Evolutionary conservation across 495 filamentous ascomycete species (phyloP).

Genomic region (Saxophila tyrrhenica): DNA sequence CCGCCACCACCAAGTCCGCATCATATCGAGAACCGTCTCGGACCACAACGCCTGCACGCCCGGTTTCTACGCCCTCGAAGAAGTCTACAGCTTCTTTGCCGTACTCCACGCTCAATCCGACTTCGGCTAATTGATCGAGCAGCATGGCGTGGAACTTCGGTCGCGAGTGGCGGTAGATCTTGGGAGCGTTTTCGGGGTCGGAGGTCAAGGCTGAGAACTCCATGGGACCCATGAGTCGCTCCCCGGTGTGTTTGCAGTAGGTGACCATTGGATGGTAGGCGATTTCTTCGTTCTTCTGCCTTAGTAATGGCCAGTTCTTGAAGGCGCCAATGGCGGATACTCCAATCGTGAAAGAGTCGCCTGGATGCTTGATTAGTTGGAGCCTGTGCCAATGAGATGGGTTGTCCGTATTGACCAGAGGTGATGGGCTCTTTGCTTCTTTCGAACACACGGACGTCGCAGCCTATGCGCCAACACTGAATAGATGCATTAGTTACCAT

Average conservation of each 20-base stretch:
- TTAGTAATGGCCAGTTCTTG: constrained; percentile 45
- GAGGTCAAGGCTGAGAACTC: constrained; percentile 22
- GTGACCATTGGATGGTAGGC: constrained; percentile 38
- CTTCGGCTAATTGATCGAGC: constrained; percentile 35
- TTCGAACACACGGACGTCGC: constrained; percentile 3
- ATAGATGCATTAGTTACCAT: neutral
- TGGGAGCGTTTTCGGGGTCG: constrained; percentile 32
- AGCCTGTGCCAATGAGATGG: neutral
- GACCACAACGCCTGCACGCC: constrained; percentile 36
- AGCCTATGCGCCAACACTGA: constrained; percentile 1
- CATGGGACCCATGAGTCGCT: constrained; percentile 30
- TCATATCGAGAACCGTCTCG: constrained; percentile 38
- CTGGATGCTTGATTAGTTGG: constrained; percentile 20
- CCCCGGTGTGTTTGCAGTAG: constrained; percentile 42
- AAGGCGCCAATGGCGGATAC: constrained; percentile 38
- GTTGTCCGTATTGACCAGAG: neutral
- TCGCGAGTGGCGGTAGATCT: constrained; percentile 33
- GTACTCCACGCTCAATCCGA: constrained; percentile 40
- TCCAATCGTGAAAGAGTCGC: constrained; percentile 45
- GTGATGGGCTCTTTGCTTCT: neutral
- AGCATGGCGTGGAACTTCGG: constrained; percentile 46
- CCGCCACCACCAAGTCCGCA: constrained; percentile 46
- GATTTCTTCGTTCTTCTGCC: constrained; percentile 35
- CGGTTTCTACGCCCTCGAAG: constrained; percentile 33
- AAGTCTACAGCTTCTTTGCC: constrained; percentile 35